Conservation (phyloP, 352 stramenopile species). For the Phytopythium cucurbitacearum region DNA sequence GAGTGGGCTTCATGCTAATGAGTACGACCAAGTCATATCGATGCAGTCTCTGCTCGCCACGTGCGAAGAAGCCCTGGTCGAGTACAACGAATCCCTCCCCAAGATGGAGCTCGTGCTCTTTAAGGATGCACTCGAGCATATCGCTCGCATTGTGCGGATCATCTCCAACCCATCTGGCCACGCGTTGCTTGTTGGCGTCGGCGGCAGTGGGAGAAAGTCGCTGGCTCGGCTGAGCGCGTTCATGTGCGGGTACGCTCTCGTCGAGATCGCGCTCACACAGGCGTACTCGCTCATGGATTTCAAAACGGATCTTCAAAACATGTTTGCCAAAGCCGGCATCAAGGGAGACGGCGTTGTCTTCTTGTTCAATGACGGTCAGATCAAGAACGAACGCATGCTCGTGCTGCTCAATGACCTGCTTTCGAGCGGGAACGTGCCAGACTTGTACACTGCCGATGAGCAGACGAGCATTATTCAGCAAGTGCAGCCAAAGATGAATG, state of each 20-base stretch:
- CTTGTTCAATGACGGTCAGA: constrained; percentile 91
- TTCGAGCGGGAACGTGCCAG: constrained; percentile 89
- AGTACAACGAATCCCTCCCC: constrained; percentile 92
- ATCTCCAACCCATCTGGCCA: constrained; percentile 92
- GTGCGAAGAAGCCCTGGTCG: constrained; percentile 86
- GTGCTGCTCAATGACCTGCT: constrained; percentile 94
- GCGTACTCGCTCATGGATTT: constrained; percentile 91
- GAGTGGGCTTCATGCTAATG: constrained; percentile 76
- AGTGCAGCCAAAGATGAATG: constrained; percentile 82
- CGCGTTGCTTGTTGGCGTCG: constrained; percentile 92
- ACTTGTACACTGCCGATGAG: constrained; percentile 91
- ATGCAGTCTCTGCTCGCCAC: constrained; percentile 55
- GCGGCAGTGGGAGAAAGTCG: constrained; percentile 92
- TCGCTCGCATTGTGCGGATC: constrained; percentile 93
- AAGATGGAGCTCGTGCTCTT: constrained; percentile 97
- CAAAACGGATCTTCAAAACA: constrained; percentile 92
- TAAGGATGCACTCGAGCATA: constrained; percentile 94
- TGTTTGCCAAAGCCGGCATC: constrained; percentile 89
- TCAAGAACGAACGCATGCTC: constrained; percentile 95
- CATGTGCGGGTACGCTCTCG: constrained; percentile 86
- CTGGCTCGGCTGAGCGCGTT: constrained; percentile 89
- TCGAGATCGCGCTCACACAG: constrained; percentile 89
- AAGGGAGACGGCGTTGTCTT: constrained; percentile 92
- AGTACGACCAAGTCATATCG: constrained; percentile 91
- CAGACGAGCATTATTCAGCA: constrained; percentile 88